Evolutionary conservation across 2,329 filamentous ascomycete genomes (phyloP), one percentile per base, ranked within the genome.

Genomic region (Microcyclospora tardicrescens): DNA sequence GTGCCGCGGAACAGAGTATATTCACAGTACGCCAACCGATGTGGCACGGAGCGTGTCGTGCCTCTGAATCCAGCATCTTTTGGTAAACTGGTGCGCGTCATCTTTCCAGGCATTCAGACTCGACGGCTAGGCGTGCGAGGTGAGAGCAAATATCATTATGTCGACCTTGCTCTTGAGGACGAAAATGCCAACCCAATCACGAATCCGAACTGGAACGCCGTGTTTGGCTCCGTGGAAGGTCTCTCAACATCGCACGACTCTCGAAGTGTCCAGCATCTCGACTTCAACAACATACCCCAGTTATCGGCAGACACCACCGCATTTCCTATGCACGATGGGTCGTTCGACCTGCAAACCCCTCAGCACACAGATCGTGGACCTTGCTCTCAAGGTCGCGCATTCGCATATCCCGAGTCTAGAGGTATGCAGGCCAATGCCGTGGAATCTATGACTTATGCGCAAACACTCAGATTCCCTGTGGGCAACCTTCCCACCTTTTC

Each of bases 81-180:
- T 62, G 91, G 91, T 40, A 98, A 98, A 62, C 75, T 98, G 33
- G 91, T 98, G 28, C 79, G 91, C 27, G 89, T 98, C 30, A 81
- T 98, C 37, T 98, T 96, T 52, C 89, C 91, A 0, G 89, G 87
- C 32, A 79, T 98, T 15, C 89, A 93, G 62, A 98, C 91, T 27
- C 75, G 91, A 42, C 76, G 91, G 47, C 70, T 98, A 10, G 91
- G 91, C 45, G 87, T 96, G 34, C 78, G 91, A 38, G 91, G 91
- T 47, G 89, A 96, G 64, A 98, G 91, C 11, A 98, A 98, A 59
- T 98, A 98, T 60, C 91, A 98, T 61, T 98, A 98, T 54, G 69
- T 71, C 35, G 69, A 72, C 47, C 60, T 72, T 29, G 67, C 65
- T 30, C 63, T 71, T 28, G 63, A 63, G 41, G 66, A 68, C 42